Conservation (phyloP, 495 filamentous ascomycete species). For the Aspergillus steynii region DNA sequence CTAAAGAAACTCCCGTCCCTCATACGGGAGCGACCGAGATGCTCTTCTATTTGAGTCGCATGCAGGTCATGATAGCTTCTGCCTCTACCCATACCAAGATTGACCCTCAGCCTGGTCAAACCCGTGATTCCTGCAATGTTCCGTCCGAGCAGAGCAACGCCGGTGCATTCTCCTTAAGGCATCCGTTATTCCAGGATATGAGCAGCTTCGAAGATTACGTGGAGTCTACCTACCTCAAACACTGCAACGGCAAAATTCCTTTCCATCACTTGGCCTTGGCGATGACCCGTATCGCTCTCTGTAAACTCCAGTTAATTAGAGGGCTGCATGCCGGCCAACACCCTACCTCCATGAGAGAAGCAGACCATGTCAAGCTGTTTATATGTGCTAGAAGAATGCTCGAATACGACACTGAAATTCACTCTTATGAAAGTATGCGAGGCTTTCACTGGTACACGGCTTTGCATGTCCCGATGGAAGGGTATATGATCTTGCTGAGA, state of each 20-base stretch:
- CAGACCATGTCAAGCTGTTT: not conserved
- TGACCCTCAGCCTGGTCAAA: not conserved
- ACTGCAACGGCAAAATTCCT: not conserved
- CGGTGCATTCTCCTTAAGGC: not conserved
- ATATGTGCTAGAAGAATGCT: not conserved
- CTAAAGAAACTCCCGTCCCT: slow-evolving; percentile 20
- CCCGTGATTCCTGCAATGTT: not conserved
- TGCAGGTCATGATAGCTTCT: not conserved
- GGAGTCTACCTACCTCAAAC: not conserved
- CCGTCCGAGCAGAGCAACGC: too few relatives aligned
- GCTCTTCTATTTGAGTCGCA: slow-evolving; percentile 10
- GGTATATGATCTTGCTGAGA: not conserved
- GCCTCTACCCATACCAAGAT: not conserved
- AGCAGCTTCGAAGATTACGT: not conserved
- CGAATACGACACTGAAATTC: not conserved
- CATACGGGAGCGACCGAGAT: slow-evolving; percentile 25
- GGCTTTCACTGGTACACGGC: not conserved
- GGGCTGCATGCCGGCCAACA: not conserved
- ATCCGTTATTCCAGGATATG: not conserved
- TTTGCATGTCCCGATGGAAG: not conserved
- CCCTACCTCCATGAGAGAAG: not conserved
- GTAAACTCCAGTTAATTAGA: not conserved
- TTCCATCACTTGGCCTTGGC: not conserved
- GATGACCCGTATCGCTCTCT: not conserved
- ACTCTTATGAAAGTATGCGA: not conserved